Conservation (phyloP, 2,329 filamentous ascomycete species). For the Verticillium tricorpus region DNA sequence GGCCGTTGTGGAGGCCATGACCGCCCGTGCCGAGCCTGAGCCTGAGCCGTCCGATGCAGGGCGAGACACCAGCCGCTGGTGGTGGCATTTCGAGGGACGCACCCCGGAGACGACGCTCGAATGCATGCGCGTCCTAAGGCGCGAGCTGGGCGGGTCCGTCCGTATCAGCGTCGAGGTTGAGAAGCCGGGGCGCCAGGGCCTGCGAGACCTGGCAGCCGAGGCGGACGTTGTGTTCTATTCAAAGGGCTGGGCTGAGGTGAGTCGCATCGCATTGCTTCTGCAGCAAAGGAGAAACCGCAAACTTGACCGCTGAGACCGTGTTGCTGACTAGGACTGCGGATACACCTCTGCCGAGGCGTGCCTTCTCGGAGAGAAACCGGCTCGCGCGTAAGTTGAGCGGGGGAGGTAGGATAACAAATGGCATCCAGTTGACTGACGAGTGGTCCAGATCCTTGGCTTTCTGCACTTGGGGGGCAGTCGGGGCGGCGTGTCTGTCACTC, state of each 20-base stretch:
- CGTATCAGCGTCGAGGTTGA: constrained; percentile 67
- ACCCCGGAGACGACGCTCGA: constrained; percentile 55
- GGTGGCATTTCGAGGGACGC: constrained; percentile 68
- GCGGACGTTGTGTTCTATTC: constrained; percentile 74
- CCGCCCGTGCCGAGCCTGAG: neutral
- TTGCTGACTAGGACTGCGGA: constrained; percentile 21
- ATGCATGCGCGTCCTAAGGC: constrained; percentile 54
- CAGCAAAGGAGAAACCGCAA: neutral
- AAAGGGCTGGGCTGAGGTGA: constrained; percentile 64
- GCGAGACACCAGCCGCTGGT: constrained; percentile 26
- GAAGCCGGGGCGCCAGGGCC: constrained; percentile 58
- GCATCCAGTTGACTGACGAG: neutral
- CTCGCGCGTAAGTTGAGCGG: constrained; percentile 37
- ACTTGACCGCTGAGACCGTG: neutral
- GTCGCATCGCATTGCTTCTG: constrained; percentile 13
- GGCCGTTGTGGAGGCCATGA: constrained; percentile 24
- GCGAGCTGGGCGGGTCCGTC: constrained; percentile 5
- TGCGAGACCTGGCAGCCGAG: constrained; percentile 53
- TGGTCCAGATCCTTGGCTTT: constrained; percentile 38
- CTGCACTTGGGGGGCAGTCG: constrained; percentile 57
- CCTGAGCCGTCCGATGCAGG: constrained; percentile 22
- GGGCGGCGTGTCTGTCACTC: constrained; percentile 35
- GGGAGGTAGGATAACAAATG: neutral
- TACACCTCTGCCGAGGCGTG: constrained; percentile 43
- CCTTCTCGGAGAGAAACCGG: constrained; percentile 37